A percentile compares a stretch with the other conserved stretches of the same genome.
Conservation (phyloP, 371 early-diverging fungal species). For the Blakeslea trispora region DNA sequence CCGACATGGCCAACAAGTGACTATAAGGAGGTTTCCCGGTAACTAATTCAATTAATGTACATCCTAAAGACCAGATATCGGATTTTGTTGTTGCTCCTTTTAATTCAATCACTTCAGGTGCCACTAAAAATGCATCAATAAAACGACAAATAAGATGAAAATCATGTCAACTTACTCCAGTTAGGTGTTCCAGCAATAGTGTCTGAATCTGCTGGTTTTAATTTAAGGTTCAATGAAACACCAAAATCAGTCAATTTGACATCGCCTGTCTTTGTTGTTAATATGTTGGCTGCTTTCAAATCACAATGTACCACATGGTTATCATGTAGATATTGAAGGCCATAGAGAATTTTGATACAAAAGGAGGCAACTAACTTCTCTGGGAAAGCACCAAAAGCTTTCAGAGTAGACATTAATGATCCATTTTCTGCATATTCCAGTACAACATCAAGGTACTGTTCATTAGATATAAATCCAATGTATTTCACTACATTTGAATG, state of each 20-base stretch:
- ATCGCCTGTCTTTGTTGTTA: conserved; percentile 91
- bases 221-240: conserved; percentile 81
- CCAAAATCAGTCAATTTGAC: conserved; percentile 98
- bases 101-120: conserved; percentile 94
- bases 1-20: conserved; percentile 81
- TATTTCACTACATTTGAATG: conserved; percentile 90
- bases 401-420: conserved; percentile 84
- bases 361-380: conserved; percentile 93
- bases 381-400: conserved; percentile 91
- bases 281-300: conserved; percentile 94
- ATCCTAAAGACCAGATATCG: conserved; percentile 92
- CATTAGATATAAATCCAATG: conserved; percentile 77
- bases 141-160: no score
- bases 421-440: conserved; percentile 96
- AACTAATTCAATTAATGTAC: conserved; percentile 84
- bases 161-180: conserved; percentile 93
- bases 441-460: conserved; percentile 76
- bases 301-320: conserved; percentile 94
- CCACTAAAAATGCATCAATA: no score
- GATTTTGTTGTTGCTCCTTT: conserved; percentile 80
- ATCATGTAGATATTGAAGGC: conserved; percentile 89
- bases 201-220: conserved; percentile 64
- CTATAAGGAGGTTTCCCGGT: conserved; percentile 89
- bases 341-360: conserved; percentile 87
- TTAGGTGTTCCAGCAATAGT: conserved; percentile 89